phyloP scores from a whole-genome alignment of 108 stramenopile genomes.

The Nitzschia sp. region DNA sequence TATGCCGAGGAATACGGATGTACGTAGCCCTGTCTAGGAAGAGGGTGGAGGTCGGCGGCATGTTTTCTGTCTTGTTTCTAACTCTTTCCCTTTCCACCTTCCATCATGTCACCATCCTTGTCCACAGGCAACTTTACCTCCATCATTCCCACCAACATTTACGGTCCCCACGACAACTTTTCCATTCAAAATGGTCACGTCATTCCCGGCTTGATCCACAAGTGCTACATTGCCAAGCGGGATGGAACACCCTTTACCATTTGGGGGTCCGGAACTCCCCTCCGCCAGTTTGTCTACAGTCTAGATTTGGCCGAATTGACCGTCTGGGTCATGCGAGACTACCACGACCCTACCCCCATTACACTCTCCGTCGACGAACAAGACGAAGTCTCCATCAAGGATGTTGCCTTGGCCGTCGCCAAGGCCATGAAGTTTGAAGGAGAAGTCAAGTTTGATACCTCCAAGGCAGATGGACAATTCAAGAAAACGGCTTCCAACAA shows the following conservation, averaged over 20 bases:
- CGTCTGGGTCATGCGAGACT: conserved; percentile 93
- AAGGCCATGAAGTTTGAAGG: conserved; percentile 94
- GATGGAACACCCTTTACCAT: conserved; percentile 89
- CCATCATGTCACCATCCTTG: background rate
- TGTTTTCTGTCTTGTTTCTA: too few relatives aligned
- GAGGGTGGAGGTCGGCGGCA: too few relatives aligned
- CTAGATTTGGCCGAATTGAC: conserved; percentile 94
- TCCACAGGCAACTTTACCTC: conserved; percentile 90
- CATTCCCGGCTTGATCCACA: conserved; percentile 98
- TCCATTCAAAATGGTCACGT: conserved; percentile 95
- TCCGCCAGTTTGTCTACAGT: conserved; percentile 97
- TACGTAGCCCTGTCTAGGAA: too few relatives aligned
- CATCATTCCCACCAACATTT: conserved; percentile 98
- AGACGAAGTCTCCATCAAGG: conserved; percentile 94
- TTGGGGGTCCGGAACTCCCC: conserved; percentile 95
- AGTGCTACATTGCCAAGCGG: conserved; percentile 93
- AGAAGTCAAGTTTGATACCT: conserved; percentile 86
- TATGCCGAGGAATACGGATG: conserved; percentile 93
- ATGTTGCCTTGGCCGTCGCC: conserved; percentile 90
- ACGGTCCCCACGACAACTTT: conserved; percentile 96
- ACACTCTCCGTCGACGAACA: conserved; percentile 91
- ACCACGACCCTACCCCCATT: conserved; percentile 90
- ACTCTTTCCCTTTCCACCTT: background rate
- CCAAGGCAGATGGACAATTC: conserved; percentile 96
- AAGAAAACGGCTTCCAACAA: conserved; percentile 98